Base-by-base conservation (phyloP, 805 yeast species). In the Starmerella gropengiesseri region DNA sequence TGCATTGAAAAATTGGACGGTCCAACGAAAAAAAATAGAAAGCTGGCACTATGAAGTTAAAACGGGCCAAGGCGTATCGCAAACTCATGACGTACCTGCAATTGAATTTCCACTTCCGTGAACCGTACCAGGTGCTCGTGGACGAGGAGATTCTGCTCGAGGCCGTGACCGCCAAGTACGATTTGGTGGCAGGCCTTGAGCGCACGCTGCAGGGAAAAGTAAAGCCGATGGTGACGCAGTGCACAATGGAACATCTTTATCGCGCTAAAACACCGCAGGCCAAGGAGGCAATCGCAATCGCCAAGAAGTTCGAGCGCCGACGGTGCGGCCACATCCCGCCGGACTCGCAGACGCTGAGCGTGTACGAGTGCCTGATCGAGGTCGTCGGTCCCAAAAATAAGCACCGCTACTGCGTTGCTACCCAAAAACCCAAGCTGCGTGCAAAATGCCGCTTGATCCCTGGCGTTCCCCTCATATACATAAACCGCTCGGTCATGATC, bases 191-290 rank as follows among this genome's bases (percentile, higher is more conserved):
- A 56, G 94, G 91, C 11, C 65, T 91, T 25, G 68, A 75, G 44
- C 67, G 91, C 48, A 84, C 95, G 0, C 65, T 89, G 12, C 97
- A 89, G 60, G 83, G 78, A 11, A 87, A 82, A 54, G 74, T 78
- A 23, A 91, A 89, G 56, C 82, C 84, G 42, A 60, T 91, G 93
- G 81, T 91, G 42, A 85, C 98, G 2, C 97, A 91, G 61, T 91
- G 98, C 59, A 82, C 94, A 54, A 84, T 91, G 71, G 85, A 85
- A 57, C 80, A 82, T 16, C 65, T 91, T 23, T 91, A 91, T 60
- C 70, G 70, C 34, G 69, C 80, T 5, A 73, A 74, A 20, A 74
- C 83, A 55, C 87, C 83, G 54, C 68, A 64, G 4, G 53, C 51
- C 5, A 47, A 47, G 43, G 51, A 49, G 28, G 94, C 94, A 1